phyloP scores from a whole-genome alignment of 2,329 filamentous ascomycete species.

The Drechslerella stenobrocha region DNA sequence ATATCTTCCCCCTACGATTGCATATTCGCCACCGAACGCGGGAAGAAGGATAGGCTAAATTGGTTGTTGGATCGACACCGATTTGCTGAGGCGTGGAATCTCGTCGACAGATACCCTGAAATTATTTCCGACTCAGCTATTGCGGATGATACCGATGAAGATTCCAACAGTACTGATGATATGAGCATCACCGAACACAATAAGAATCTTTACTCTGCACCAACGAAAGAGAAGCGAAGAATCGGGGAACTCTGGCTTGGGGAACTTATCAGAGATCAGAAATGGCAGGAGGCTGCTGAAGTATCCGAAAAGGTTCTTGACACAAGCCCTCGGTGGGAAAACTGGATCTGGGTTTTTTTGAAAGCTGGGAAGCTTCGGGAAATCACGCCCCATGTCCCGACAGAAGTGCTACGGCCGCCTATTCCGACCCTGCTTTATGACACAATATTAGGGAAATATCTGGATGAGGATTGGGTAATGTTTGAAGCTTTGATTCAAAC shows the following conservation, averaged over 20 bases:
- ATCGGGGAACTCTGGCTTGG: slow-evolving; percentile 94
- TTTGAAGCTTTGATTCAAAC: slow-evolving; percentile 78
- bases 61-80: slow-evolving; percentile 83
- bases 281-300: slow-evolving; percentile 78
- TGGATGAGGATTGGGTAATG: slow-evolving; percentile 72
- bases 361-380: slow-evolving; percentile 84
- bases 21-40: slow-evolving; percentile 84
- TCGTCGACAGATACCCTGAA: slow-evolving; percentile 86
- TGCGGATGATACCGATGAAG: slow-evolving; percentile 63
- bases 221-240: slow-evolving; percentile 82
- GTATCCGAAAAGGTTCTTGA: slow-evolving; percentile 81
- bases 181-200: slow-evolving; percentile 47
- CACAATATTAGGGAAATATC: slow-evolving; percentile 83
- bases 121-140: slow-evolving; percentile 59
- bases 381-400: slow-evolving; percentile 81
- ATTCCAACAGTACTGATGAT: slow-evolving; percentile 64
- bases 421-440: slow-evolving; percentile 84
- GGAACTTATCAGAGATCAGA: slow-evolving; percentile 72
- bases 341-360: slow-evolving; percentile 92
- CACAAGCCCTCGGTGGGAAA: slow-evolving; percentile 82
- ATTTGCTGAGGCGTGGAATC: slow-evolving; percentile 83
- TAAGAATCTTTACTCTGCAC: slow-evolving; percentile 64
- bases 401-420: slow-evolving; percentile 73
- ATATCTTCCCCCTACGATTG: slow-evolving; percentile 97
- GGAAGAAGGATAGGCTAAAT: slow-evolving; percentile 77